These are phyloP conservation scores for sunflower (Helianthus annuus) DNA, from an alignment of 129 eudicot species.

Conservation along the genomic window DNA sequence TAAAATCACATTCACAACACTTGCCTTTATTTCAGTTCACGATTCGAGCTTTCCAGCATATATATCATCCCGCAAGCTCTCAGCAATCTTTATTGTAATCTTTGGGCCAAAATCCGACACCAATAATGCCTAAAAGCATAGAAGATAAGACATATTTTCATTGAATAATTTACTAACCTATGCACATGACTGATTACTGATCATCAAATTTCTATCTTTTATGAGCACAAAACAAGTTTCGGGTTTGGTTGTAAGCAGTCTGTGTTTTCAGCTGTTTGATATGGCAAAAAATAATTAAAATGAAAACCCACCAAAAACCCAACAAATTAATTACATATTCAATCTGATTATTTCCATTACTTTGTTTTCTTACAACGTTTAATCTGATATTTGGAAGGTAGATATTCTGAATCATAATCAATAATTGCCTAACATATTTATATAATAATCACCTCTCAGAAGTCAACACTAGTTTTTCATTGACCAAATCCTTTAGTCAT, in stretches of 20 bases:
- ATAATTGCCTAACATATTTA: background rate
- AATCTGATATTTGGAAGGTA: background rate
- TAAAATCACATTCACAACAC: slow-evolving; percentile 26
- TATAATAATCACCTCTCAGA: background rate
- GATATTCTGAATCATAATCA: background rate
- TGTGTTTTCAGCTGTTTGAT: background rate
- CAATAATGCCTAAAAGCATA: slow-evolving; percentile 59
- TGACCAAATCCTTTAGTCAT: too few species aligned
- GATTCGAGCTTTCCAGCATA: slow-evolving; percentile 93
- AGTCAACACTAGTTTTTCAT: background rate
- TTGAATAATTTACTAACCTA: background rate
- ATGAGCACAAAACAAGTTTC: slow-evolving; percentile 9
- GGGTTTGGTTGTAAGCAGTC: background rate
- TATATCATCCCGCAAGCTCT: slow-evolving; percentile 88
- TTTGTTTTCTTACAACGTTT: too few species aligned
- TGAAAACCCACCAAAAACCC: slow-evolving; percentile 6
- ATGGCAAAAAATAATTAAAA: background rate
- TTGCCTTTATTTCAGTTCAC: slow-evolving; percentile 87
- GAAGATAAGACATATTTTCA: slow-evolving; percentile 15
- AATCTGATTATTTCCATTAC: too few species aligned
- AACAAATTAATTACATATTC: background rate
- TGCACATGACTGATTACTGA: background rate
- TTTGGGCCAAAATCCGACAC: slow-evolving; percentile 98
- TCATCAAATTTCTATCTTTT: background rate
- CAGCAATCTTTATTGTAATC: slow-evolving; percentile 94